These are phyloP conservation scores for Ambrosia hybrid DNA, from an alignment of 140 eudicot species.

Conservation along the genomic window DNA sequence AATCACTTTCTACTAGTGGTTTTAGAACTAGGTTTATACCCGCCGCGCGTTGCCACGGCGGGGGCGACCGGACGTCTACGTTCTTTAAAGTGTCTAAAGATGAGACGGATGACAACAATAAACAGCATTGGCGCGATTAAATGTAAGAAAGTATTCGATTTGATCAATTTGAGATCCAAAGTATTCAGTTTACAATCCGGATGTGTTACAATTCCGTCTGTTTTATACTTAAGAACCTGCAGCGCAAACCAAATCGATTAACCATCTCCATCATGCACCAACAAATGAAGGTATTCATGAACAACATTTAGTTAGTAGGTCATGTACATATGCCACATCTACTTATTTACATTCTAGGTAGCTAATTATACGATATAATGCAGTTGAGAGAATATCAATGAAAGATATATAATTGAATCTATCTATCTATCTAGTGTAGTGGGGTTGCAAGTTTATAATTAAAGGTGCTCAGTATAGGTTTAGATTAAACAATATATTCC, in stretches of 20 bases:
- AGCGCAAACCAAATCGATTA: neutral
- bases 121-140: neutral
- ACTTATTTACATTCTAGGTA: slow-evolving; percentile 25
- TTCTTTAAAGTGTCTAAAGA: too few species aligned
- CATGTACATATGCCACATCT: slow-evolving; percentile 28
- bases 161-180: neutral
- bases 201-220: too few species aligned
- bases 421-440: neutral
- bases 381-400: slow-evolving; percentile 66
- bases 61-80: too few species aligned
- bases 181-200: too few species aligned
- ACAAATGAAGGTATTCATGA: slow-evolving; percentile 33
- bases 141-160: slow-evolving; percentile 6
- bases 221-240: too few species aligned
- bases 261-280: slow-evolving; percentile 13
- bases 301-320: slow-evolving; percentile 35
- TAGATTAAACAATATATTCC: too few species aligned
- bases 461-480: too few species aligned
- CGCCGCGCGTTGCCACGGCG: too few species aligned
- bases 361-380: slow-evolving; percentile 20
- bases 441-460: too few species aligned
- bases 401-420: slow-evolving; percentile 32
- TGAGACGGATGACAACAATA: too few species aligned
- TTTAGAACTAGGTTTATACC: too few species aligned
- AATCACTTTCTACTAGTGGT: too few species aligned